phyloP scores from a whole-genome alignment of 495 filamentous ascomycete species.

The Zalerion maritima region DNA sequence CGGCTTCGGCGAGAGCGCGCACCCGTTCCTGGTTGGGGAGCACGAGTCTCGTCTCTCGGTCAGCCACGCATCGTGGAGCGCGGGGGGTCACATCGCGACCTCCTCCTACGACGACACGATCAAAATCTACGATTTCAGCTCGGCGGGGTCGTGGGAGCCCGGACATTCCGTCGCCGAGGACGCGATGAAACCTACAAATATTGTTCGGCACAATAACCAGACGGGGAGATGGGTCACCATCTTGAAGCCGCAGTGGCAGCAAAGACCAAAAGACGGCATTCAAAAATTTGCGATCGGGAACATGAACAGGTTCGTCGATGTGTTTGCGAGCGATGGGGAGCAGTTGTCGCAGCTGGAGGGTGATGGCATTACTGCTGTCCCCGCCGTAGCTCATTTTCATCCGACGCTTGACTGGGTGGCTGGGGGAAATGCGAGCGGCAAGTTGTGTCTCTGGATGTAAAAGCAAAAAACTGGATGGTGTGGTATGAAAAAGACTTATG shows the following conservation, averaged over 20 bases:
- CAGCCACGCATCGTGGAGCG: conserved; percentile 78
- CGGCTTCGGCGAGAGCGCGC: conserved; percentile 30
- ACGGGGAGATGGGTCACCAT: conserved; percentile 69
- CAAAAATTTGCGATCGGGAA: conserved; percentile 88
- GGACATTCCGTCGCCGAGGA: conserved; percentile 42
- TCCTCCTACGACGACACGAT: conserved; percentile 89
- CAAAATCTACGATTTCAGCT: conserved; percentile 72
- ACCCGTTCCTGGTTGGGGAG: conserved; percentile 59
- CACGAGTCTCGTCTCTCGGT: conserved; percentile 75
- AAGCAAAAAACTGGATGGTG: not conserved
- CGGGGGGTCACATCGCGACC: conserved; percentile 70
- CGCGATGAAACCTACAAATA: conserved; percentile 52
- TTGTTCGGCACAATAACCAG: conserved; percentile 85
- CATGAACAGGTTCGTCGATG: conserved; percentile 94
- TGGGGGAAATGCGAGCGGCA: conserved; percentile 83
- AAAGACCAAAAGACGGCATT: conserved; percentile 54
- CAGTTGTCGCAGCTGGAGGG: conserved; percentile 84
- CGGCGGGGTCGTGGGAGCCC: conserved; percentile 46
- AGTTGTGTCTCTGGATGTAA: conserved; percentile 83
- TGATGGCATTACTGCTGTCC: conserved; percentile 83
- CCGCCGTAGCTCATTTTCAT: conserved; percentile 84
- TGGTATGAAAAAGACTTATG: no score
- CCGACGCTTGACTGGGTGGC: conserved; percentile 81
- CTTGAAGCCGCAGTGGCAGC: conserved; percentile 86
- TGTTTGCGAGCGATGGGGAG: conserved; percentile 65